Evolutionary conservation across 495 filamentous ascomycete genomes (phyloP).

Genomic region (Daldinia decipiens): DNA sequence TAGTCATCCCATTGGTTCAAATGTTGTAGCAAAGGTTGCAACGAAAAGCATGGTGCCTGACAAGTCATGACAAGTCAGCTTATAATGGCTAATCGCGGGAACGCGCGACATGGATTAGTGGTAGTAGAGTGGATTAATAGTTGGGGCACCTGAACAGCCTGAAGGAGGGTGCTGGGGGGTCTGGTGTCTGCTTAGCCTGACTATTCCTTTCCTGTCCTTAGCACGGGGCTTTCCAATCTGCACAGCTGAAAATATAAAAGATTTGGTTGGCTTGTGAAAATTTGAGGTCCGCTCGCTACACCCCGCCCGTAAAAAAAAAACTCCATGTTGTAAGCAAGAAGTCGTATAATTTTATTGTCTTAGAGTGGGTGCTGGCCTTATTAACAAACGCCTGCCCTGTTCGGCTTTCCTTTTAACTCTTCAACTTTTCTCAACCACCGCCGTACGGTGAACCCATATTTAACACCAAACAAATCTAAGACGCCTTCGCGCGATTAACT

Average conservation of each 20-base stretch:
- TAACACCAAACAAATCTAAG: conserved; percentile 24
- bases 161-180: conserved; percentile 3
- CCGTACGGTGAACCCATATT: conserved; percentile 44
- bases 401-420: conserved; percentile 18
- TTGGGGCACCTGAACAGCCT: conserved; percentile 39
- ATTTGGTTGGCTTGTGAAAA: conserved; percentile 23
- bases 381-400: conserved; percentile 10
- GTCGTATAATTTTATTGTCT: conserved; percentile 14
- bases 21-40: background rate
- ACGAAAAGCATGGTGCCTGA: background rate
- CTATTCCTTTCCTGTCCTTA: conserved; percentile 2
- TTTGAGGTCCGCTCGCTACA: conserved; percentile 29
- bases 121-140: conserved; percentile 2
- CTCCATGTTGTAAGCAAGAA: conserved; percentile 8
- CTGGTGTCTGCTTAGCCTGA: conserved; percentile 11
- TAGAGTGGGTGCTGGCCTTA: background rate
- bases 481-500: conserved; percentile 15
- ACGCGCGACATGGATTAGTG: conserved; percentile 2
- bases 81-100: conserved; percentile 36
- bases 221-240: conserved; percentile 20
- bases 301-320: conserved; percentile 20
- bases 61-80: conserved; percentile 32
- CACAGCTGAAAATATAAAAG: conserved; percentile 31
- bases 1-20: background rate
- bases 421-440: conserved; percentile 42